Evolutionary conservation across 768 basidiomycete genomes (phyloP), one percentile per base, ranked within the genome.

Genomic region (Leccinum imitatum): DNA sequence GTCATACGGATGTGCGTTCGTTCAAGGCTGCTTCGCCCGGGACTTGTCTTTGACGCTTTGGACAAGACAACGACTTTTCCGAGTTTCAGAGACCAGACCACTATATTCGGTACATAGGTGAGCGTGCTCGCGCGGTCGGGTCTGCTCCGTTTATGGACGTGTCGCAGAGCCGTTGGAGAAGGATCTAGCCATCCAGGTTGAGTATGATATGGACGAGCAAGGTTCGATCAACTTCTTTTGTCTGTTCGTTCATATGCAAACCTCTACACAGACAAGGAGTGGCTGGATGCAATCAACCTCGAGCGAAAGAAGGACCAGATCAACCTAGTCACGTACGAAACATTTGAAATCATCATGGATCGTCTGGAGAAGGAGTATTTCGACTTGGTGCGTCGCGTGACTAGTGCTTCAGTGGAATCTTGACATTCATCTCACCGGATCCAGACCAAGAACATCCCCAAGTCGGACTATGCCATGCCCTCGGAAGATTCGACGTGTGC

Each of bases 131-230:
- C 35, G 25, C 39, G 23, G 17, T 30, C 39, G 31, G 33, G 25
- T 57, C 13, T 30, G 37, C 44, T 27, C 10, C 11, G 31, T 50
- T 56, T 35, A n/a, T 54, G 69, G 60, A 64, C 27, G 47, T 35
- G 51, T 51, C 27, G 23, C 69, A 93, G 95, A 97, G 68, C 96
- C 96, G 0, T 78, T 97, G 64, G 96, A 99, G 71, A 86, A 85
- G 51, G 97, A 99, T 64, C 84, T 98, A 17, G 89, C 90, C 7
- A 84, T 85, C 41, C 94, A 96, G 65, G 96, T 99, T 23, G 97
- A 98, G 73, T 99, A 99, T 79, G 97, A 98, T 71, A 98, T 99
- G 95, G 97, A 98, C 70, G 97, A 98, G 71, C 95, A 98, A 85
- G 95, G 94, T 90, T 39, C 19, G 79, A 67, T 19, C 11, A 17